Evolutionary conservation across 441 rosid genomes (phyloP).

Genomic region (Capsella rubella): DNA sequence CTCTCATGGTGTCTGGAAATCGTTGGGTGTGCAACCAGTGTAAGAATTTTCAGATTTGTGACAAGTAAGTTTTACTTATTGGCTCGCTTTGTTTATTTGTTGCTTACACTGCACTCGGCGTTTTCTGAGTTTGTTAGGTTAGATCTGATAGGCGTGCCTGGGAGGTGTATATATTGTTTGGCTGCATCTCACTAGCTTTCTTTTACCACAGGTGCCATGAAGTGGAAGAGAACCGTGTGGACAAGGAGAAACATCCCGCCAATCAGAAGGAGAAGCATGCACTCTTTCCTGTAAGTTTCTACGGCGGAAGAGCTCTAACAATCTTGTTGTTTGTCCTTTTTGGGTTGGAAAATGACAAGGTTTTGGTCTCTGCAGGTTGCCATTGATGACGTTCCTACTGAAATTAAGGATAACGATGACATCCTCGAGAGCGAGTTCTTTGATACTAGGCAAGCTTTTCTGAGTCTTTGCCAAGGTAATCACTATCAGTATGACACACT

Average conservation of each 20-base stretch:
- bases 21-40: conserved; percentile 96
- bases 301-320: conserved; percentile 4
- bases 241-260: conserved; percentile 88
- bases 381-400: conserved; percentile 70
- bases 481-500: conserved; percentile 96
- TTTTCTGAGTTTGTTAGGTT: background rate
- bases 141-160: background rate
- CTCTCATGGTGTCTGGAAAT: conserved; percentile 87
- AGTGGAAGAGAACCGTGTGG: conserved; percentile 81
- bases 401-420: conserved; percentile 87
- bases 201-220: conserved; percentile 74
- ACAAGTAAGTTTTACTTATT: conserved; percentile 66
- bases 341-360: conserved; percentile 37
- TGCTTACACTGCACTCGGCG: background rate
- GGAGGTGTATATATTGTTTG: conserved; percentile 4
- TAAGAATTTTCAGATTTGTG: conserved; percentile 94
- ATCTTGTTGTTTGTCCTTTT: background rate
- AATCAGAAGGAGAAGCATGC: conserved; percentile 83
- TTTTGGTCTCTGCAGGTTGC: conserved; percentile 60
- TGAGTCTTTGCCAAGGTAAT: conserved; percentile 98
- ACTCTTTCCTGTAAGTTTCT: conserved; percentile 70
- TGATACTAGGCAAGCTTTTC: conserved; percentile 96
- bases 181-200: conserved; percentile 29
- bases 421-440: conserved; percentile 98
- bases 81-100: conserved; percentile 3